phyloP scores from a whole-genome alignment of 176 grass and related monocot species.

The Elymus sibiricus region DNA sequence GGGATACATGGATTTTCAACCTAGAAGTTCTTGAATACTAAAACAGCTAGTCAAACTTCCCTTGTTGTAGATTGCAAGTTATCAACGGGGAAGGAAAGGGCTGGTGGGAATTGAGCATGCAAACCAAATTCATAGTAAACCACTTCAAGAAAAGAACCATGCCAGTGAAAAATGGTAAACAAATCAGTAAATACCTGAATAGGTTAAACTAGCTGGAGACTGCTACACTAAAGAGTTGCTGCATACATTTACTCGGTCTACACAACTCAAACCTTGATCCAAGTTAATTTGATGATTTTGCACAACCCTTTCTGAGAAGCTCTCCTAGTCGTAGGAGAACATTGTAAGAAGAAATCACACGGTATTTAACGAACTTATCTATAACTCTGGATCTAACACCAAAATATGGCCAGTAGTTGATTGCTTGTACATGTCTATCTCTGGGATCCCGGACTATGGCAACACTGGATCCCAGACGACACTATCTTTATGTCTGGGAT shows the following conservation, averaged over 20 bases:
- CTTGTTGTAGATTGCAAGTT: not conserved
- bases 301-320: too few species aligned
- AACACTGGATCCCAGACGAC: too few species aligned
- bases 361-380: too few species aligned
- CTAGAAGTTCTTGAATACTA: not conserved
- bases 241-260: slow-evolving; percentile 26
- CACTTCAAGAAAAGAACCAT: slow-evolving; percentile 7
- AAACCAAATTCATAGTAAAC: not conserved
- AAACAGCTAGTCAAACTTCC: not conserved
- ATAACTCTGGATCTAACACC: too few species aligned
- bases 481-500: too few species aligned
- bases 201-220: slow-evolving; percentile 43
- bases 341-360: too few species aligned
- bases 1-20: not conserved
- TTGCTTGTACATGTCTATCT: too few species aligned
- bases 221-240: slow-evolving; percentile 51
- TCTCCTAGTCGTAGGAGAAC: too few species aligned
- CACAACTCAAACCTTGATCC: too few species aligned
- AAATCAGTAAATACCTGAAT: slow-evolving; percentile 48
- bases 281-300: too few species aligned
- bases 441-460: too few species aligned
- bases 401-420: too few species aligned
- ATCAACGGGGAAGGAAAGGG: not conserved
- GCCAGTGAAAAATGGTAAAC: not conserved
- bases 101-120: not conserved